These are phyloP conservation scores for Piper betle DNA, from an alignment of 164 flowering plant species.

Conservation along the genomic window DNA sequence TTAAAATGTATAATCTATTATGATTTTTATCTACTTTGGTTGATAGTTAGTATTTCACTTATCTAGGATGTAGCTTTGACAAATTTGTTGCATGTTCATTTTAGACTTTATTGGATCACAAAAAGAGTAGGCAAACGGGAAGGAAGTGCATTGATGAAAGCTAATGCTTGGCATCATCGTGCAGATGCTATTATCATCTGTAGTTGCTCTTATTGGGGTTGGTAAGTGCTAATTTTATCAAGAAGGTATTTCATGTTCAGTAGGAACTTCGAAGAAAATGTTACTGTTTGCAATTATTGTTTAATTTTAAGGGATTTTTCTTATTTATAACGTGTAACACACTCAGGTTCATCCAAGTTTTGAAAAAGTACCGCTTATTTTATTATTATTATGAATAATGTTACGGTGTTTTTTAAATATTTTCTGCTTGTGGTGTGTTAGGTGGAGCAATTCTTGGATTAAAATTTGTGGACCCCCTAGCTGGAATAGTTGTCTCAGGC, in stretches of 20 bases:
- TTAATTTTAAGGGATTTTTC: no score
- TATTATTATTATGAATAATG: no score
- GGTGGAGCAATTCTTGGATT: constrained; percentile 94
- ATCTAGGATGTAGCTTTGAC: neutral
- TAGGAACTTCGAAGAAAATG: neutral
- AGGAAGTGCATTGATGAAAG: constrained; percentile 92
- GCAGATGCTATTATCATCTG: constrained; percentile 90
- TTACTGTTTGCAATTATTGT: neutral
- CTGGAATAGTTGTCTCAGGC: constrained; percentile 86
- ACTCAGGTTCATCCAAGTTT: no score
- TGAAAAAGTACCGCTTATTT: no score
- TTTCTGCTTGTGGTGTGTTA: constrained; percentile 8
- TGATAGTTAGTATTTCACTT: neutral
- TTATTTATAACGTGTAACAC: no score
- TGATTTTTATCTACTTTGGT: neutral
- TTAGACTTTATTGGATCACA: constrained; percentile 78
- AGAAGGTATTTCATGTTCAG: neutral
- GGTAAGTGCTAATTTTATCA: constrained; percentile 38
- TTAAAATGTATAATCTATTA: neutral
- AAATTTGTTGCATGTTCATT: neutral
- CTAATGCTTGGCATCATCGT: constrained; percentile 99
- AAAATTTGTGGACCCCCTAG: constrained; percentile 84
- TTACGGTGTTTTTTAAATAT: no score
- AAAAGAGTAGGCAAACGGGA: constrained; percentile 79
- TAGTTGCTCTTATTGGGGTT: constrained; percentile 92